phyloP scores from a whole-genome alignment of 1,284 basidiomycete genomes.

The Fomitopsis pinicola region DNA sequence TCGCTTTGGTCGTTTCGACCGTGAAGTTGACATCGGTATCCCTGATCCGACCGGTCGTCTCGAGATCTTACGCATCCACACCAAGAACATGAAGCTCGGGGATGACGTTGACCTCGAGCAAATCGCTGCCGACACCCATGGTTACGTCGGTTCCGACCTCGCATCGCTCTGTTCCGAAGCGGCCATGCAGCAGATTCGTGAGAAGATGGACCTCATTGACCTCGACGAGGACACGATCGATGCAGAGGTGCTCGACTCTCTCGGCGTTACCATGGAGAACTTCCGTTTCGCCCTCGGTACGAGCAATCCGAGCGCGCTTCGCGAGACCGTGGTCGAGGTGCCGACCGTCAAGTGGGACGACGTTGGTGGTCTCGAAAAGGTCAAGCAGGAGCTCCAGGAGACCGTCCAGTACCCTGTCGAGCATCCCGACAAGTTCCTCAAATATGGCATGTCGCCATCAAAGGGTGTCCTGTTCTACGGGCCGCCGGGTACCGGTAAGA shows the following conservation, averaged over 20 bases:
- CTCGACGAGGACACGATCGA: constrained; percentile 94
- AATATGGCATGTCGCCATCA: constrained; percentile 99
- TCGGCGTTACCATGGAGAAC: constrained; percentile 98
- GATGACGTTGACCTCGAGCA: constrained; percentile 98
- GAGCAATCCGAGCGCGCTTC: constrained; percentile 94
- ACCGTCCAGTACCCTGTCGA: constrained; percentile 99
- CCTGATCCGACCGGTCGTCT: constrained; percentile 98
- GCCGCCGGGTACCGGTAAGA: constrained; percentile 97
- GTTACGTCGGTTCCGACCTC: constrained; percentile 97
- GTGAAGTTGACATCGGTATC: constrained; percentile 99
- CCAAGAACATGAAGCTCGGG: constrained; percentile 99
- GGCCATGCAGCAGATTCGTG: constrained; percentile 97
- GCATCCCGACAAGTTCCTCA: constrained; percentile 99
- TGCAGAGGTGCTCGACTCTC: constrained; percentile 92
- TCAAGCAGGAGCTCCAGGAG: constrained; percentile 99
- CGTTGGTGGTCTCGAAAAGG: constrained; percentile 98
- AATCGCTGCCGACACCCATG: constrained; percentile 98
- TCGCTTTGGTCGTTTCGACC: constrained; percentile 98
- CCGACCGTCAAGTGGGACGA: constrained; percentile 98
- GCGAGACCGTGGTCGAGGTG: constrained; percentile 96
- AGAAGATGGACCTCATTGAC: constrained; percentile 97
- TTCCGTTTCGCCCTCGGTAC: constrained; percentile 95
- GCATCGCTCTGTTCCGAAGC: constrained; percentile 96
- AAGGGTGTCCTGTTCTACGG: constrained; percentile 99
- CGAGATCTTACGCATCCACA: constrained; percentile 98